Evolutionary conservation across 148 eudicot genomes (phyloP), one percentile per base, ranked within the genome.

Genomic region (Polygonum maritimum): DNA sequence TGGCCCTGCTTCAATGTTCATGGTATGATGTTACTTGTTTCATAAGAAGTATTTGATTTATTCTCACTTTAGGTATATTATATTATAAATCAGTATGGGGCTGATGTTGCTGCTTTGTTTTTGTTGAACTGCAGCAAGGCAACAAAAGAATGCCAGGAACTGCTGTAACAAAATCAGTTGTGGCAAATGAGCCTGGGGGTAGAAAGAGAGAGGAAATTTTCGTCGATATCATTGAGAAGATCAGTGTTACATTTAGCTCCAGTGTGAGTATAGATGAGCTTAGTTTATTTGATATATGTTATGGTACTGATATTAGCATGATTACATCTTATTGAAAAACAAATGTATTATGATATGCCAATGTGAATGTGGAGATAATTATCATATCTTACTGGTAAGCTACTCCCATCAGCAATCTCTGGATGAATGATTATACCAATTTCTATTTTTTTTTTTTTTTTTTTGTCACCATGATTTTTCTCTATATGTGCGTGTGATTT

Each of bases 121-220:
- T 75, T 85, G 74, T 48, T 49, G 78, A 70, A 14, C 73, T 84
- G 85, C 92, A 94, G 97, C 97, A 94, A 92, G 93, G 97, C 74
- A 84, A 62, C 83, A 92, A 90, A 89, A 84, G 98, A 86, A 92
- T 92, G 98, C 98, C 97, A 70, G 98, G 98, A 82, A 94, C 97
- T 76, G 98, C 98, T 76, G 86, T 90, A 77, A 90, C 98, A 33
- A 94, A 94, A 79, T 94, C 97, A 77, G 97, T 94, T 70, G 98
- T 94, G 74, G 97, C 97, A 73, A 84, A 92, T 88, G 98, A 92
- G 79, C 97, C 97, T 78, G 96, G 91, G 54, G 96, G 98, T 76
- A 85, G 92, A 78, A 94, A 83, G 85, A 90, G 98, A 88, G 98
- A 92, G 84, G 98, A 94, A 86, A 92, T 94, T 60, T 94, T 92